Percentiles rank a stretch among this genome's conserved stretches.
Evolutionary conservation across 192 early-diverging fungal genomes (phyloP).

Genomic region (Irineochytrium annulatum): DNA sequence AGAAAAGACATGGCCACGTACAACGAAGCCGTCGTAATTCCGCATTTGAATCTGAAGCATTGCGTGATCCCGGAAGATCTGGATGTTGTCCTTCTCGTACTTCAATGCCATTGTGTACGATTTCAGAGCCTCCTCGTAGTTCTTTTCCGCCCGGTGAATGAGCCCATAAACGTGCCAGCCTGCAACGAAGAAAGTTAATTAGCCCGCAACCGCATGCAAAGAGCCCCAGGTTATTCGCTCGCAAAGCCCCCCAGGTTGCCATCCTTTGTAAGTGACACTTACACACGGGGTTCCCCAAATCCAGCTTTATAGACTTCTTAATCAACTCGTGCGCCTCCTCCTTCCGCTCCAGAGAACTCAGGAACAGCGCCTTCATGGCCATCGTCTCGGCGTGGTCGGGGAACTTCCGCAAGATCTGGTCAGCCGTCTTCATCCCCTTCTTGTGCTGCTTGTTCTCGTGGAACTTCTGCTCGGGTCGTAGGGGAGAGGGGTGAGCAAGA

Average conservation of each 20-base stretch:
- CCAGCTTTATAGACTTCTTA: conserved; percentile 77
- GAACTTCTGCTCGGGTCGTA: conserved; percentile 65
- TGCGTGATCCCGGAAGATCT: conserved; percentile 87
- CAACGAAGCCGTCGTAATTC: conserved; percentile 71
- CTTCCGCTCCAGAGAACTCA: conserved; percentile 83
- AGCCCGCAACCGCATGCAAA: not conserved
- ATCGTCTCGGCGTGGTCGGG: conserved; percentile 95
- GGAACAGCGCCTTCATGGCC: conserved; percentile 92
- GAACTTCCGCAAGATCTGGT: conserved; percentile 90
- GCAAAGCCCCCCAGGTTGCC: not conserved
- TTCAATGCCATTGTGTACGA: conserved; percentile 87
- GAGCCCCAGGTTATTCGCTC: not conserved
- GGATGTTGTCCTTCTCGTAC: conserved; percentile 82
- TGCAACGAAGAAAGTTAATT: conserved; percentile 19
- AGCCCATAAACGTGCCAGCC: conserved; percentile 97
- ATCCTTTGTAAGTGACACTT: conserved; percentile 20
- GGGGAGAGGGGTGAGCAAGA: not conserved
- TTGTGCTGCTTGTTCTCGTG: conserved; percentile 96
- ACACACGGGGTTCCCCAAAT: conserved; percentile 85
- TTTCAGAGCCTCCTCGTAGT: conserved; percentile 87
- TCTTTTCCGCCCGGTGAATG: conserved; percentile 85
- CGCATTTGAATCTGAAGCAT: conserved; percentile 83
- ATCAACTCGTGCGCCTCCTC: conserved; percentile 86
- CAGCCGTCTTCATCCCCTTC: conserved; percentile 84
- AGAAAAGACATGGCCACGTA: conserved; percentile 35